Percentiles rank a stretch among this genome's conserved stretches.
Conservation (phyloP, 139 green algal genomes). For the Chlamydomonas asymmetrica region DNA sequence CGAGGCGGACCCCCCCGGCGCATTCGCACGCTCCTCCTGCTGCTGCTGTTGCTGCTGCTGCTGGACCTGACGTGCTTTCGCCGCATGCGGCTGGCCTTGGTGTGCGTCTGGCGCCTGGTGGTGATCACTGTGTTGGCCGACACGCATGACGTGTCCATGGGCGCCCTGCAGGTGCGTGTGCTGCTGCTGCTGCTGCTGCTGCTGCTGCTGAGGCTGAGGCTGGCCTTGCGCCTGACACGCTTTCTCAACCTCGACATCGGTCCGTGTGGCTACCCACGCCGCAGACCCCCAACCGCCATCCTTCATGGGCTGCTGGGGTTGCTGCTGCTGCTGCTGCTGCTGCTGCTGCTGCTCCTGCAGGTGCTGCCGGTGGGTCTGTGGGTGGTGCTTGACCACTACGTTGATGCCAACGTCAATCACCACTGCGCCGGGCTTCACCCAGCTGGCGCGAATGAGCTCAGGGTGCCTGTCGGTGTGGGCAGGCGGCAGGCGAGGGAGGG, state of each 20-base stretch:
- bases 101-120: too few species aligned
- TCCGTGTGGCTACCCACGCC: too few species aligned
- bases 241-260: neutral
- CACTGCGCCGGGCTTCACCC: conserved; percentile 91
- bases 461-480: conserved; percentile 21
- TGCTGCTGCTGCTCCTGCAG: neutral
- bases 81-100: too few species aligned
- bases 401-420: conserved; percentile 98
- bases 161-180: neutral
- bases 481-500: neutral
- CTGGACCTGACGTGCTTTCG: conserved; percentile 9
- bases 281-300: too few species aligned
- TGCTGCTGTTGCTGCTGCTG: neutral
- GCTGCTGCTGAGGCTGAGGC: neutral
- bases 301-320: too few species aligned
- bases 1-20: too few species aligned
- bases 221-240: neutral
- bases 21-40: too few species aligned
- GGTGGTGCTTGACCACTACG: conserved; percentile 52
- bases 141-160: too few species aligned
- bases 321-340: neutral
- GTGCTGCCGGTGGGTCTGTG: neutral
- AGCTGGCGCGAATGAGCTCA: conserved; percentile 85
- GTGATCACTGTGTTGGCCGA: too few species aligned
- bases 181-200: neutral